Base-by-base conservation (phyloP, 2,329 filamentous ascomycete species). In the Clarireedia monteithiana region DNA sequence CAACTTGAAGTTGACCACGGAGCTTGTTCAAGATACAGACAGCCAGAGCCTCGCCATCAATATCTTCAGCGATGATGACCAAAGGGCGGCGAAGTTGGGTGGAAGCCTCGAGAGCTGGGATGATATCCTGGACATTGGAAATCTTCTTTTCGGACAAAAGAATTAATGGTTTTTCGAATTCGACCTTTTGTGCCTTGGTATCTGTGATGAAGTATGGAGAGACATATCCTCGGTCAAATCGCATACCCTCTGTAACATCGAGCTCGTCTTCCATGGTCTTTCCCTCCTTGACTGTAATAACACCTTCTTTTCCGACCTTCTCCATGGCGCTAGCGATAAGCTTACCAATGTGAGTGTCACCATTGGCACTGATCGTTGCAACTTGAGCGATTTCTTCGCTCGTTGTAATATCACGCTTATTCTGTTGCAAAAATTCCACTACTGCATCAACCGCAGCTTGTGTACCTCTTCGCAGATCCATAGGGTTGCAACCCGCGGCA, bases 181-280 rank as follows among this genome's bases (percentile, higher is more conserved):
- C 94, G 57, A 97, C 91, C 85, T 99, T 99, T 75, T 95, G 91
- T 59, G 91, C 75, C 86, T 99, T 99, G 83, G 91, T 79, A 71
- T 99, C 94, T 79, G 94, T 99, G 80, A 99, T 99, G 82, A 99
- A 99, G 86, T 99, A 99, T 67, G 94, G 91, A 26, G 94, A 99
- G 72, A 96, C 92, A 75, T 88, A 99, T 62, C 94, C 94, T 71
- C 94, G 92, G 83, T 99, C 94, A 78, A 99, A 99, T 75, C 94
- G 91, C 94, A 99, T 99, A 73, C 94, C 94, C 86, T 99, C 94
- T 58, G 94, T 99, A 60, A 99, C 86, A 79, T 99, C 94, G 56
- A 99, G 87, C 84, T 99, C 94, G 67, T 99, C 94, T 69, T 89
- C 85, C 71, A 95, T 86, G 59, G 94, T 97, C 88, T 97, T 99